phyloP scores from a whole-genome alignment of 2,329 filamentous ascomycete genomes.

The Fusarium citri region DNA sequence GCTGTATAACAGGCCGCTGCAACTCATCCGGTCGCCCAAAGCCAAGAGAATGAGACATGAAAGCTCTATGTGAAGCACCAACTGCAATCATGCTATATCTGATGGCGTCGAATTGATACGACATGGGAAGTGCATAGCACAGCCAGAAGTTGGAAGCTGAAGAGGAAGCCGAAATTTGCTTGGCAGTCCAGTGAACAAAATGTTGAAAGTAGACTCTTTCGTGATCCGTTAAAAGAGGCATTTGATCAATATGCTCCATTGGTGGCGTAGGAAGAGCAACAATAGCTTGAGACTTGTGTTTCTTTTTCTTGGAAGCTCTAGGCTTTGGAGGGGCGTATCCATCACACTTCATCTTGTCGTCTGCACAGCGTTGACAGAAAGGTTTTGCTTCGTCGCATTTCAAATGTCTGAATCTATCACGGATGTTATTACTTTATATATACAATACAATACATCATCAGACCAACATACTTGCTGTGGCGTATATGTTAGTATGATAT shows the following conservation, averaged over 20 bases:
- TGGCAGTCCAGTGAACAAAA: conserved; percentile 5
- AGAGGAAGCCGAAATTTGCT: conserved; percentile 3
- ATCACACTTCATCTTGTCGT: conserved; percentile 23
- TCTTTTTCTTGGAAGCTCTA: not conserved
- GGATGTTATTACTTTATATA: not conserved
- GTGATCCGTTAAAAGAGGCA: not conserved
- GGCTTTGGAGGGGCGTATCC: conserved; percentile 14
- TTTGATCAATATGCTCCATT: not conserved
- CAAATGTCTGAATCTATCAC: not conserved
- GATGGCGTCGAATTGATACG: conserved; percentile 2
- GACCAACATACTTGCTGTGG: conserved; percentile 5
- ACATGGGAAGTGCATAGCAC: conserved; percentile 13
- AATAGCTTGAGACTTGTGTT: not conserved
- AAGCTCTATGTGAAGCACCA: conserved; percentile 14
- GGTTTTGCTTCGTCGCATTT: conserved; percentile 21
- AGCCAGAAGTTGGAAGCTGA: conserved; percentile 9
- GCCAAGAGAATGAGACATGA: not conserved
- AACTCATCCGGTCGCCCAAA: not conserved
- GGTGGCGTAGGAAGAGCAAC: not conserved
- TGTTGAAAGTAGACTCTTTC: conserved; percentile 9
- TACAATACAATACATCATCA: rapidly evolving
- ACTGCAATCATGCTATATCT: conserved; percentile 19
- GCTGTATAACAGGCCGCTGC: conserved; percentile 6
- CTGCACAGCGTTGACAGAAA: conserved; percentile 8
- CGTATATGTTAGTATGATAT: not conserved